Conservation (phyloP, 305 asterid genomes). For the Rubia tinctorum region DNA sequence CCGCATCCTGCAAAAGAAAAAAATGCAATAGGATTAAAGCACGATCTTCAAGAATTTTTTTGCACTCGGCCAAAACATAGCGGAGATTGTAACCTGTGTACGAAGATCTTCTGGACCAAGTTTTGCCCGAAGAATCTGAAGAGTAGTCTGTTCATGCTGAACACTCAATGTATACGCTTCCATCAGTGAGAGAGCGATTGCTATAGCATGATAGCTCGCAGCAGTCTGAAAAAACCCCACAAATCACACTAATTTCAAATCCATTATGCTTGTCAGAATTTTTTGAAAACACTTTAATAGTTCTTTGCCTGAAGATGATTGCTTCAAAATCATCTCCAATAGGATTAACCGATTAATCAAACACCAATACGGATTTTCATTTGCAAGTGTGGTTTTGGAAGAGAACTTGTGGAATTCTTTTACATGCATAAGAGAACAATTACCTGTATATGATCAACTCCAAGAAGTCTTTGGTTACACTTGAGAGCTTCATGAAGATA, state of each 20-base stretch:
- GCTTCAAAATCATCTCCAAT: no score
- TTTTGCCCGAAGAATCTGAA: slow-evolving; percentile 91
- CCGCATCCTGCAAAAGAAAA: slow-evolving; percentile 73
- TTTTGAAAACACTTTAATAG: no score
- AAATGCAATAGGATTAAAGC: neutral
- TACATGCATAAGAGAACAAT: slow-evolving; percentile 11
- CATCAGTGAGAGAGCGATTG: slow-evolving; percentile 98
- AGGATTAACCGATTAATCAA: no score
- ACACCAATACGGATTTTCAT: no score
- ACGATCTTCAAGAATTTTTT: slow-evolving; percentile 45
- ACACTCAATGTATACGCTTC: slow-evolving; percentile 99
- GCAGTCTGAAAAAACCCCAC: slow-evolving; percentile 62
- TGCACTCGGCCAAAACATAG: slow-evolving; percentile 18
- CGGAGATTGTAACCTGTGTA: slow-evolving; percentile 65
- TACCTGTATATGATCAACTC: slow-evolving; percentile 99
- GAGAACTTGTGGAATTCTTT: neutral
- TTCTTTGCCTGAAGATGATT: neutral
- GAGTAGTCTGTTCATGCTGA: slow-evolving; percentile 98
- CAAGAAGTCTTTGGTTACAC: slow-evolving; percentile 99
- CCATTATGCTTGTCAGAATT: neutral
- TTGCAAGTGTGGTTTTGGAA: no score
- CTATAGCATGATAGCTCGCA: slow-evolving; percentile 98
- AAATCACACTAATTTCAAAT: slow-evolving; percentile 16
- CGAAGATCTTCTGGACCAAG: slow-evolving; percentile 98
- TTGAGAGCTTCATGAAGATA: slow-evolving; percentile 98